Evolutionary conservation across 352 stramenopile genomes (phyloP), one percentile per base, ranked within the genome.

Genomic region (Thalassiosira livingstoniorum): DNA sequence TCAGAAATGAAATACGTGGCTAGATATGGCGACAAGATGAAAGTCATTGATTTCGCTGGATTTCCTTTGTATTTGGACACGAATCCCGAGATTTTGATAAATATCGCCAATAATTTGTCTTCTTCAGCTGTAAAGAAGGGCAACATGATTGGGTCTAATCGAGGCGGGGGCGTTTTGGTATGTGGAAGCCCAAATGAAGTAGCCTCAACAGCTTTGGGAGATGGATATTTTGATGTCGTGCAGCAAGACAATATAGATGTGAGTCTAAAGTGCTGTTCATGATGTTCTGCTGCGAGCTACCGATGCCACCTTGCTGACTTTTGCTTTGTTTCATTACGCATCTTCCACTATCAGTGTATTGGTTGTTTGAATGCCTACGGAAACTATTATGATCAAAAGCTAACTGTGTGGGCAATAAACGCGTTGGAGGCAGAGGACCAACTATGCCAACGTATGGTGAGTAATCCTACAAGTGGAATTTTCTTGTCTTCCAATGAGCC

Each of bases 371-470:
- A 78, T 23, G 76, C 73, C 1, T 85, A 84, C 45, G 65, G 57
- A 39, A 64, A 86, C 62, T 84, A 85, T 37, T 64, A 62, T n/a
- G 75, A 86, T 27, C 83, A 89, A 70, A 89, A 89, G 74, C 62
- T 55, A 15, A 85, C 72, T 53, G 83, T 89, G 31, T 89, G 78
- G 83, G 51, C 79, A 4, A 75, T 84, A 60, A 85, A 90, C 62
- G 84, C 68, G 25, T 32, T 93, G 0, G 61, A 84, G 31, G 86
- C 69, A 10, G 80, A 83, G 63, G 90, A 94, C 73, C 89, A 91
- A 62, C 68, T 94, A 7, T 84, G 87, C 37, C 87, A 93, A 62
- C 75, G 88, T 4, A 88, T 93, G 68, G 89, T 87, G n/a, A n/a
- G n/a, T n/a, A n/a, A n/a, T n/a, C n/a, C n/a, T n/a, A n/a, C n/a